A percentile compares a stretch with the other conserved stretches of the same genome.
These are phyloP conservation scores for Phytophthora podocarpi DNA, from an alignment of 352 stramenopile species.

Conservation along the genomic window DNA sequence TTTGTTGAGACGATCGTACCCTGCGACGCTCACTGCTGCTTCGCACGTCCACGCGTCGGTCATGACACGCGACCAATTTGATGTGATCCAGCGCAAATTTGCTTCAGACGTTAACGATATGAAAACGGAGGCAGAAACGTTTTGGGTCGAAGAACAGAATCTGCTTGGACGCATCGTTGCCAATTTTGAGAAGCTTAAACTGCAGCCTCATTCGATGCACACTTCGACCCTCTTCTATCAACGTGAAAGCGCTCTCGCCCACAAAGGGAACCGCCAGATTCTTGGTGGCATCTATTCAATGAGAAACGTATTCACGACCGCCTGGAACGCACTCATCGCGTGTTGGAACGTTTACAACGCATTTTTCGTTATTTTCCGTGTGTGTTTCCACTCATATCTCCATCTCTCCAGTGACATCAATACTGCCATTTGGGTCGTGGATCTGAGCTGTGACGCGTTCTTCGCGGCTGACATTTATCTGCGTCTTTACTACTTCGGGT, in stretches of 20 bases:
- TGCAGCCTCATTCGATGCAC: conserved; percentile 55
- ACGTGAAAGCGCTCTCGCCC: conserved; percentile 36
- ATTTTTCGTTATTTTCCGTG: conserved; percentile 65
- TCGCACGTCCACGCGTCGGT: conserved; percentile 55
- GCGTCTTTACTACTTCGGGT: conserved; percentile 76
- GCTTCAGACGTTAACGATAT: conserved; percentile 55
- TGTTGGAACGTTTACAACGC: conserved; percentile 71
- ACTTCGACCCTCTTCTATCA: conserved; percentile 66
- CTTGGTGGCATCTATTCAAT: conserved; percentile 7
- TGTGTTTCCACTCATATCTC: conserved; percentile 55
- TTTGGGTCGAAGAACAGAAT: conserved; percentile 40
- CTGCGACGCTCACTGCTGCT: conserved; percentile 44
- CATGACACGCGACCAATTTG: conserved; percentile 70
- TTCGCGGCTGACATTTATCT: conserved; percentile 62
- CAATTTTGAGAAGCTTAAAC: conserved; percentile 57
- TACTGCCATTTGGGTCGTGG: conserved; percentile 23
- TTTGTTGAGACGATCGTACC: conserved; percentile 53
- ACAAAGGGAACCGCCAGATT: conserved; percentile 1
- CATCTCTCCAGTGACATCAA: conserved; percentile 9
- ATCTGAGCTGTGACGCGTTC: conserved; percentile 45
- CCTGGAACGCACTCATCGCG: conserved; percentile 54
- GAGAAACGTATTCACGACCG: conserved; percentile 2
- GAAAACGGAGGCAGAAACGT: conserved; percentile 38
- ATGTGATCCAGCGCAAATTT: conserved; percentile 64
- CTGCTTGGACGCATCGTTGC: conserved; percentile 34